A percentile compares a stretch with the other conserved stretches of the same genome.
These are phyloP conservation scores for Exophiala sideris DNA, from an alignment of 2,329 filamentous ascomycete genomes.

Conservation along the genomic window DNA sequence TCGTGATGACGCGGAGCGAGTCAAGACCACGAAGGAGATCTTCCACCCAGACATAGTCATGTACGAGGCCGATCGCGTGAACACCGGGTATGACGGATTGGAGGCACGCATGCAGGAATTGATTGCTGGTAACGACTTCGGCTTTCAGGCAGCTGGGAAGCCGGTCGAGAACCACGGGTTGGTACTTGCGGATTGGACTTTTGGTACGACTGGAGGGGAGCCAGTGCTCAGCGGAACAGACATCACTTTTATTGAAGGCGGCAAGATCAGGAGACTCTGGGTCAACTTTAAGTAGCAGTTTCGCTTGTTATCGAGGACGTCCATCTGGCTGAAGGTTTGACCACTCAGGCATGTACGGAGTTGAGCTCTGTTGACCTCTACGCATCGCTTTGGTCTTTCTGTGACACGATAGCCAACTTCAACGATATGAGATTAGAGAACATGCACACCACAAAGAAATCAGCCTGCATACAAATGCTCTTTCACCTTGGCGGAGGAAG, in stretches of 20 bases:
- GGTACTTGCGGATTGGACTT: background rate
- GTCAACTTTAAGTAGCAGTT: background rate
- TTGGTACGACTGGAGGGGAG: background rate
- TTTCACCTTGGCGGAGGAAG: too few relatives aligned
- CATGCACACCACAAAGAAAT: too few relatives aligned
- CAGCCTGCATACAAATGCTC: too few relatives aligned
- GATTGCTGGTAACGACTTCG: background rate
- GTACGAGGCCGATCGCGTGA: background rate
- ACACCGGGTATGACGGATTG: background rate
- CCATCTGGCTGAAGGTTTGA: too few relatives aligned
- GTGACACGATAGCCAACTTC: too few relatives aligned
- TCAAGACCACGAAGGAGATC: background rate
- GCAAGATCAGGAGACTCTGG: background rate
- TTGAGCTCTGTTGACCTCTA: too few relatives aligned
- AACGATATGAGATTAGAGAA: too few relatives aligned
- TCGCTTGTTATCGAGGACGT: too few relatives aligned
- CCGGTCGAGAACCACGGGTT: background rate
- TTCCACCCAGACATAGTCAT: background rate
- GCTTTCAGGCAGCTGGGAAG: background rate
- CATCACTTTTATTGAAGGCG: background rate
- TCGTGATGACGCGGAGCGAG: background rate
- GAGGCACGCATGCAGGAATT: background rate
- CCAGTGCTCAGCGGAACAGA: background rate
- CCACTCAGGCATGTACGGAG: too few relatives aligned
- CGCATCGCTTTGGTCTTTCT: too few relatives aligned